Percentiles rank a stretch among this genome's conserved stretches.
These are phyloP conservation scores for Ceratocystis lukuohia DNA, from an alignment of 2,329 filamentous ascomycete species.

Conservation along the genomic window DNA sequence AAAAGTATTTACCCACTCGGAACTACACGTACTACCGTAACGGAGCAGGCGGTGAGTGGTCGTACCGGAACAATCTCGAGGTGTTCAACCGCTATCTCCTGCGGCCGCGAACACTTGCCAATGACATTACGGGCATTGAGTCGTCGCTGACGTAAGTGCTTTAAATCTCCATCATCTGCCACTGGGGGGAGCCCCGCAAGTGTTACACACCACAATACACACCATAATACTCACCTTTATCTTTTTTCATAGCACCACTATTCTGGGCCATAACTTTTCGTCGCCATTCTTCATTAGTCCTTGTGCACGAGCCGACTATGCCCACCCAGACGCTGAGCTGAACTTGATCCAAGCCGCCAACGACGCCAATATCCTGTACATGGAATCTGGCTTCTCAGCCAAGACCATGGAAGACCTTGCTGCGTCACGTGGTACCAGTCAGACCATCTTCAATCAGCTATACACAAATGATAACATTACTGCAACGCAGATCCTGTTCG, in stretches of 20 bases:
- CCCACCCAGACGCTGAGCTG: constrained; percentile 33
- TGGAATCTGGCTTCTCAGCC: constrained; percentile 27
- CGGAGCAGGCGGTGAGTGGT: constrained; percentile 37
- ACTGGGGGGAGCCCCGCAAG: no score
- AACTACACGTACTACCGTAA: constrained; percentile 38
- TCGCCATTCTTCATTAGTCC: constrained; percentile 39
- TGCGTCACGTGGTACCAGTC: constrained; percentile 22
- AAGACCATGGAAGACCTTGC: constrained; percentile 28
- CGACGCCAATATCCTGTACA: constrained; percentile 34
- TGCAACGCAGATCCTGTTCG: constrained; percentile 26
- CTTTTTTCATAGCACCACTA: constrained; percentile 26
- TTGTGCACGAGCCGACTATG: constrained; percentile 33
- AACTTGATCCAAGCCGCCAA: constrained; percentile 36
- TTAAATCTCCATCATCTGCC: constrained; percentile 16
- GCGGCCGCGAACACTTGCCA: constrained; percentile 29
- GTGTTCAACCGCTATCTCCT: constrained; percentile 34
- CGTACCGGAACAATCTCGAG: constrained; percentile 39
- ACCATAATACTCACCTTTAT: constrained; percentile 18
- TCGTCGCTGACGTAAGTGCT: constrained; percentile 25
- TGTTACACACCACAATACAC: no score
- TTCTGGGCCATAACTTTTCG: constrained; percentile 35
- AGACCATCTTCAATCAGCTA: constrained; percentile 23
- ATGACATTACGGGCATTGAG: constrained; percentile 29
- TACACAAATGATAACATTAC: constrained; percentile 27
- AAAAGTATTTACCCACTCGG: constrained; percentile 30